Evolutionary conservation across 768 basidiomycete genomes (phyloP).

Genomic region (Suillus spraguei): DNA sequence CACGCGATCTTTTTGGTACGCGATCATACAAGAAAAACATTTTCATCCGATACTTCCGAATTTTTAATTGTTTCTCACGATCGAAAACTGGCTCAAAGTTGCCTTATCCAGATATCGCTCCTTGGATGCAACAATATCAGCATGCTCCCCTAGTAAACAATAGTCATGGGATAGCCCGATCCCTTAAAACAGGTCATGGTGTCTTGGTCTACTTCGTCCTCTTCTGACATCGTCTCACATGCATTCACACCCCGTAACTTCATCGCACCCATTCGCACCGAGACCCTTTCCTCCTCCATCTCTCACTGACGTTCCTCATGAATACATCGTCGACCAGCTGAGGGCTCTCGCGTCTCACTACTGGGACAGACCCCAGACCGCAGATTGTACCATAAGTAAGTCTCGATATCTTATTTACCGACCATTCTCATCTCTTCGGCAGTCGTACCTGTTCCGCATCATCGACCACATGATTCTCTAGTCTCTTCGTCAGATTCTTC

Average conservation of each 20-base stretch:
- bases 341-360: slow-evolving; percentile 65
- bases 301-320: slow-evolving; percentile 64
- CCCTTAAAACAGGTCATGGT: slow-evolving; percentile 30
- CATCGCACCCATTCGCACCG: slow-evolving; percentile 30
- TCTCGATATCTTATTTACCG: slow-evolving; percentile 2
- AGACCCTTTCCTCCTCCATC: slow-evolving; percentile 67
- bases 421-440: slow-evolving; percentile 6
- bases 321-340: slow-evolving; percentile 73
- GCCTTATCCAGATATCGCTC: not conserved
- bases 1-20: not conserved
- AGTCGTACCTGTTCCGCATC: slow-evolving; percentile 56
- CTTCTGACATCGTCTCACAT: slow-evolving; percentile 3
- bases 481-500: slow-evolving; percentile 13
- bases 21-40: not conserved
- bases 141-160: slow-evolving; percentile 29
- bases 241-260: slow-evolving; percentile 6
- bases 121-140: slow-evolving; percentile 14
- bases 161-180: slow-evolving; percentile 25
- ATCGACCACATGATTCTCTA: slow-evolving; percentile 6
- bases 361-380: slow-evolving; percentile 76
- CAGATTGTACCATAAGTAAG: slow-evolving; percentile 79
- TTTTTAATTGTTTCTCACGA: not conserved
- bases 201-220: slow-evolving; percentile 16
- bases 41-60: slow-evolving; percentile 2
- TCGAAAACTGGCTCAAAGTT: slow-evolving; percentile 1